Evolutionary conservation across 345 rosid species (phyloP).

Genomic region (Tarenaya hassleriana): DNA sequence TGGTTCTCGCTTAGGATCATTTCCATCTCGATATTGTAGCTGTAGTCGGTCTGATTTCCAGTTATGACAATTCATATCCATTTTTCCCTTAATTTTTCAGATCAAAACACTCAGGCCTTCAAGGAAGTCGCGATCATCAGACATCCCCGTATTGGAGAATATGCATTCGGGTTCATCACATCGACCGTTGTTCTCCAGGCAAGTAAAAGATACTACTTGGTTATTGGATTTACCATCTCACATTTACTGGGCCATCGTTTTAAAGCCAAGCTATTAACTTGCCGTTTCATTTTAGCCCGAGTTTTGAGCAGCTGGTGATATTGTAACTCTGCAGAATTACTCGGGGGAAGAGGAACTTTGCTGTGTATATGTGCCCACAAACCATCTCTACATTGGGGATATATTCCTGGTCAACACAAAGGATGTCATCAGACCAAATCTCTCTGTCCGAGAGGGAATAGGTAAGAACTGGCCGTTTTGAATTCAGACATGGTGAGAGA

Average conservation of each 20-base stretch:
- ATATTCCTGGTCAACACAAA: constrained; percentile 72
- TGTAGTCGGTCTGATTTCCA: neutral
- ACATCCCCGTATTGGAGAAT: constrained; percentile 94
- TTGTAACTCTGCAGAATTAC: constrained; percentile 58
- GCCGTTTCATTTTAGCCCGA: too few species aligned
- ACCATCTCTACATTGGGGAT: constrained; percentile 97
- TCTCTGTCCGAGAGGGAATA: constrained; percentile 94
- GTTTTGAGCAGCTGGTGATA: too few species aligned
- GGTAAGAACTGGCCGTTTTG: constrained; percentile 46
- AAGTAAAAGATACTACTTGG: constrained; percentile 14
- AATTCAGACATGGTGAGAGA: neutral
- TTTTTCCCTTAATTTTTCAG: constrained; percentile 31
- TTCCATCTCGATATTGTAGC: neutral
- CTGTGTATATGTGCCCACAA: constrained; percentile 96
- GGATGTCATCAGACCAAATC: constrained; percentile 91
- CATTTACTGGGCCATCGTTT: too few species aligned
- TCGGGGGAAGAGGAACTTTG: constrained; percentile 92
- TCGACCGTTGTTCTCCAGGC: constrained; percentile 87
- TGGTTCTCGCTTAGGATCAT: constrained; percentile 37
- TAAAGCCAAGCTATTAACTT: too few species aligned
- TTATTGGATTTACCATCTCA: neutral
- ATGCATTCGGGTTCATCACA: constrained; percentile 92
- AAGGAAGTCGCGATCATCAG: constrained; percentile 94
- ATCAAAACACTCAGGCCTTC: constrained; percentile 89
- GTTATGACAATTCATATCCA: constrained; percentile 4